These are phyloP conservation scores for Kwoniella europaea DNA, from an alignment of 768 basidiomycete species.

Conservation along the genomic window DNA sequence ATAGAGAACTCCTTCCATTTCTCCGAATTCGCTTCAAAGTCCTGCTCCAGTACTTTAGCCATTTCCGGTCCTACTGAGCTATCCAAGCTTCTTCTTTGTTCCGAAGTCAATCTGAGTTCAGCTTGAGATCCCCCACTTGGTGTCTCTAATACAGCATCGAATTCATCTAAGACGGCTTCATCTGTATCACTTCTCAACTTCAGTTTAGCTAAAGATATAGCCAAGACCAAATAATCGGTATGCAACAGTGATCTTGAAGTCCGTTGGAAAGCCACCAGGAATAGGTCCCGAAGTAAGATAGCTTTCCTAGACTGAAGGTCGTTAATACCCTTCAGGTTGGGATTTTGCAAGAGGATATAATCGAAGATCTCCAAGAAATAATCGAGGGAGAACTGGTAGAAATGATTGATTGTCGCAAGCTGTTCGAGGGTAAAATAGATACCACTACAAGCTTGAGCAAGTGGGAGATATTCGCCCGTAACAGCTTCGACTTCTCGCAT, in stretches of 20 bases:
- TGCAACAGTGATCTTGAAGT: conserved; percentile 89
- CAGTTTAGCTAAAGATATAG: conserved; percentile 85
- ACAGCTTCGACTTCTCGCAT: conserved; percentile 97
- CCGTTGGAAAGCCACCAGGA: conserved; percentile 82
- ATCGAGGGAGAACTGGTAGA: conserved; percentile 96
- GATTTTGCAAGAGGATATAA: conserved; percentile 88
- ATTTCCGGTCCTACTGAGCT: conserved; percentile 22
- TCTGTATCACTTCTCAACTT: conserved; percentile 72
- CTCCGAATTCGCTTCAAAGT: conserved; percentile 60
- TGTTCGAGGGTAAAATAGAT: conserved; percentile 98
- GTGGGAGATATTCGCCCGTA: conserved; percentile 87
- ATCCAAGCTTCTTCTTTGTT: conserved; percentile 37
- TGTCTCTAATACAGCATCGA: conserved; percentile 87
- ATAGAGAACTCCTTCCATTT: conserved; percentile 76
- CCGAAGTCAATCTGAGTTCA: conserved; percentile 57
- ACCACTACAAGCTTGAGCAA: conserved; percentile 94
- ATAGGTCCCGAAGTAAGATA: conserved; percentile 83
- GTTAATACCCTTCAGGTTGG: conserved; percentile 77
- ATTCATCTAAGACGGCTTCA: conserved; percentile 65
- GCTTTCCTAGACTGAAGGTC: conserved; percentile 75
- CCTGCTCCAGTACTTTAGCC: conserved; percentile 33
- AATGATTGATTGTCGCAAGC: conserved; percentile 89
- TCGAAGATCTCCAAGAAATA: conserved; percentile 99
- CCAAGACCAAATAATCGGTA: conserved; percentile 86
- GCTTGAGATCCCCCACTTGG: conserved; percentile 57